Base-by-base conservation (phyloP, 495 filamentous ascomycete species). In the Amphirosellinia nigrospora region DNA sequence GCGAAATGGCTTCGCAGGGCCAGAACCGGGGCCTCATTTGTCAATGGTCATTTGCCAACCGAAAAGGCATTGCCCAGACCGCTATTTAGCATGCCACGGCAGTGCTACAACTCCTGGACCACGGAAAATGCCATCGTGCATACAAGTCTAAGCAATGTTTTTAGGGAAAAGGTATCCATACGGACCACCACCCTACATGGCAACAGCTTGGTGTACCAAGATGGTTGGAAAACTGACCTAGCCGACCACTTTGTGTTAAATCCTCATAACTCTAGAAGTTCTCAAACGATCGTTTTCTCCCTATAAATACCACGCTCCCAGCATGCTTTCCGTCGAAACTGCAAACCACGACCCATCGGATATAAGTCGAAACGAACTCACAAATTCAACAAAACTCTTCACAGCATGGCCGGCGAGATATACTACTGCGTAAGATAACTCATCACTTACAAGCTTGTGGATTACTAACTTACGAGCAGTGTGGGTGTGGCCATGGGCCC, bases 401-500 rank as follows among this genome's bases (percentile, higher is more conserved):
- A n/a, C 39, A 36, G 34, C 15, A 64, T 64, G 61, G 16, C n/a
- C 26, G 11, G 30, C 10, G 13, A 19, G 2, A 19, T 8, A 36
- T 64, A 21, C 19, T 64, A 19, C 8, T 64, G 61, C 28, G 61
- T 64, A 48, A 64, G 61, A 5, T 5, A 19, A 30, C 2, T 30
- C n/a, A 4, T 16, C 23, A 4, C 0, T 3, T 6, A 64, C 16
- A 45, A 32, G 28, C 26, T 21, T 28, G 19, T 13, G 0, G 15
- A 10, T 46, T 43, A 34, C 61, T 64, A 15, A 64, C 36, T 36
- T 23, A 34, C 30, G 15, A 10, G 13, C 0, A 64, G 61, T 64
- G 61, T 30, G 3, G 48, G 4, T 64, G 61, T 34, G 43, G 43
- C 39, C 61, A 64, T 15, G 61, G 61, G 15, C 61, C 61, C 16